phyloP scores from a whole-genome alignment of 2,329 filamentous ascomycete species.

The Colletotrichum simmondsii region DNA sequence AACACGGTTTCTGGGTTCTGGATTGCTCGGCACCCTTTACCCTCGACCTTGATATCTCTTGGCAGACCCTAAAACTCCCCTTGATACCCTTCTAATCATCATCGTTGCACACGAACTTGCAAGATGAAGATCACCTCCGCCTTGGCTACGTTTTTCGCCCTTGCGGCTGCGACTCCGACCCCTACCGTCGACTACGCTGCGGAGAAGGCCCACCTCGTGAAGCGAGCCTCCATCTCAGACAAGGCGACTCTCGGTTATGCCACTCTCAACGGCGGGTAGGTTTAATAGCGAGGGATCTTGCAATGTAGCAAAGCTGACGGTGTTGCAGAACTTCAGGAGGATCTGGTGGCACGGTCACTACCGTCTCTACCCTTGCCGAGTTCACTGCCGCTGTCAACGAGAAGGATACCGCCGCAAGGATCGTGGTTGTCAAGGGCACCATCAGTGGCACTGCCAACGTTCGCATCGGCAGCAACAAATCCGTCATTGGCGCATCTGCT shows the following conservation, averaged over 20 bases:
- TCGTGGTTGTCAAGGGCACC: constrained; percentile 50
- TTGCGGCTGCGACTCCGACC: constrained; percentile 34
- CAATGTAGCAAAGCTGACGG: not conserved
- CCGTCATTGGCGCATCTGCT: constrained; percentile 48
- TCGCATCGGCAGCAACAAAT: constrained; percentile 54
- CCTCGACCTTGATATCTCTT: not conserved
- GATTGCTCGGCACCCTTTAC: not conserved
- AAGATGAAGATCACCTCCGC: constrained; percentile 29
- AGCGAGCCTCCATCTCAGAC: constrained; percentile 37
- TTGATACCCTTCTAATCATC: not conserved
- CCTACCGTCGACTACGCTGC: constrained; percentile 23
- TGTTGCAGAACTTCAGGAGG: constrained; percentile 57
- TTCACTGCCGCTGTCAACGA: constrained; percentile 57
- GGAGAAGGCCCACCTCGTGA: constrained; percentile 29
- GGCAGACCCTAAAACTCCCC: not conserved
- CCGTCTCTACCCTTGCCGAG: constrained; percentile 56
- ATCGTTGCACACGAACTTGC: not conserved
- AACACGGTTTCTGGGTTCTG: not conserved
- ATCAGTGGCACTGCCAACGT: constrained; percentile 51
- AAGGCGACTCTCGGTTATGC: constrained; percentile 53
- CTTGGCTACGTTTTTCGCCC: constrained; percentile 27
- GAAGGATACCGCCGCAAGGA: constrained; percentile 46
- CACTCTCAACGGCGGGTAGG: constrained; percentile 51
- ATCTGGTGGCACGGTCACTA: constrained; percentile 57
- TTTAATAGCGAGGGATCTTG: no score